A percentile compares a stretch with the other conserved stretches of the same genome.
These are phyloP conservation scores for Glarea lozoyensis DNA, from an alignment of 495 filamentous ascomycete genomes.

Conservation along the genomic window DNA sequence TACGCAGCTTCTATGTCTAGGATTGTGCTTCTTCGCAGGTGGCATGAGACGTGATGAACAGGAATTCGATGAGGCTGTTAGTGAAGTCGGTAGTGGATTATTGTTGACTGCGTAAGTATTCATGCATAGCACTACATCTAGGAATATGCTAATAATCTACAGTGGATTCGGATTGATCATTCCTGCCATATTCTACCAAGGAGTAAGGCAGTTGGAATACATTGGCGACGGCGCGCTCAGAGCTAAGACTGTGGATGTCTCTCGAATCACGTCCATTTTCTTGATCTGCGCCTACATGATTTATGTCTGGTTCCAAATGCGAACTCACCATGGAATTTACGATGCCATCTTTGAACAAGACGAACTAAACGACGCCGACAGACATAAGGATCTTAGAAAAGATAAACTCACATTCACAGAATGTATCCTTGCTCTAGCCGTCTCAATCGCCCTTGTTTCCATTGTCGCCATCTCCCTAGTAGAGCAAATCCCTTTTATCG, in stretches of 20 bases:
- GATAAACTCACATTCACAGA: conserved; percentile 75
- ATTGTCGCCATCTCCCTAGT: conserved; percentile 79
- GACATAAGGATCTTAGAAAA: conserved; percentile 50
- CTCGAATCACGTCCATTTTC: conserved; percentile 65
- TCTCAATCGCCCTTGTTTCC: conserved; percentile 66
- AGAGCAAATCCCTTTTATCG: conserved; percentile 66
- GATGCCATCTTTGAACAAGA: conserved; percentile 60
- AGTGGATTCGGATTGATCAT: conserved; percentile 72
- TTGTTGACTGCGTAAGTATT: conserved; percentile 61
- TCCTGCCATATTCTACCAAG: conserved; percentile 65
- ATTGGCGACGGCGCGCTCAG: conserved; percentile 28
- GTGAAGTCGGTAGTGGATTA: conserved; percentile 72
- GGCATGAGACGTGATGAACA: conserved; percentile 58
- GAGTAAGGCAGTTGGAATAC: conserved; percentile 20
- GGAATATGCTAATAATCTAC: conserved; percentile 9
- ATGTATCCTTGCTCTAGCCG: conserved; percentile 53
- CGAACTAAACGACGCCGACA: conserved; percentile 61
- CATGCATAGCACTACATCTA: background rate
- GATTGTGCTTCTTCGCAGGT: conserved; percentile 69
- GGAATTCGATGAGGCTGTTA: conserved; percentile 65
- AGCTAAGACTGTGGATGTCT: conserved; percentile 52
- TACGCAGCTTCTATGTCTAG: conserved; percentile 67
- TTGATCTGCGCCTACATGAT: conserved; percentile 71
- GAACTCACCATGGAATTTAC: conserved; percentile 74
- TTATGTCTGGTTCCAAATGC: conserved; percentile 74